Base-by-base conservation (phyloP, 768 basidiomycete genomes). In the Cantharellus cinnabarinus region DNA sequence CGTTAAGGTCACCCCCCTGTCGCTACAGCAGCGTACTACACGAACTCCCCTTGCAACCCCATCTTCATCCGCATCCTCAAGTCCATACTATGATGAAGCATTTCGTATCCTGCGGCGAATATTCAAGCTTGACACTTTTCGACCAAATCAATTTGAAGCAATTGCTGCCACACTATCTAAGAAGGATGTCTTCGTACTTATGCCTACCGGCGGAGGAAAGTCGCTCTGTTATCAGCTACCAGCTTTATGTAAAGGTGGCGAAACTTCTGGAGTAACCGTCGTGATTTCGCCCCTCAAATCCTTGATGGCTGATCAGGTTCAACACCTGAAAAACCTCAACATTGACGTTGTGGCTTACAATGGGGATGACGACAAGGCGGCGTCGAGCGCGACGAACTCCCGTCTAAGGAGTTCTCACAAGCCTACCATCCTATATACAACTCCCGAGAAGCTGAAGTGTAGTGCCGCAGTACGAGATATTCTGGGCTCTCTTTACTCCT, bases 251-350 rank as follows among this genome's bases (percentile, higher is more conserved):
- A 70, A 71, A 42, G 71, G 71, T 3, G 89, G 87, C 1, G 77
- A 72, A 65, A 89, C 85, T 0, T 73, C 72, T 58, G 90, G 93
- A 41, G 79, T 95, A 2, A 89, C 91, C 0, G 74, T 99, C 58
- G 91, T 99, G 39, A 76, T 99, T 51, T 85, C 86, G 2, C 95
- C 95, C 1, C 77, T 99, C 29, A 71, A 89, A 29, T 81, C 89
- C 0, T 75, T 99, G 54, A 98, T 99, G 74, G 74, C 78, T 38
- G 91, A 98, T 68, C 95, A 99, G 69, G 84, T 93, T 5, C 69
- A 76, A 38, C 76, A 79, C 3, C 71, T 98, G 51, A 69, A 70
- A 50, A 71, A 72, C 42, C 84, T 82, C 65, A 76, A 76, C 5
- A 74, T 98, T 52, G 74, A 83, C 48, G 88, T 81, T 7, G 76